These are phyloP conservation scores for Panaeolus cyanescens DNA, from an alignment of 768 basidiomycete species.

Conservation along the genomic window DNA sequence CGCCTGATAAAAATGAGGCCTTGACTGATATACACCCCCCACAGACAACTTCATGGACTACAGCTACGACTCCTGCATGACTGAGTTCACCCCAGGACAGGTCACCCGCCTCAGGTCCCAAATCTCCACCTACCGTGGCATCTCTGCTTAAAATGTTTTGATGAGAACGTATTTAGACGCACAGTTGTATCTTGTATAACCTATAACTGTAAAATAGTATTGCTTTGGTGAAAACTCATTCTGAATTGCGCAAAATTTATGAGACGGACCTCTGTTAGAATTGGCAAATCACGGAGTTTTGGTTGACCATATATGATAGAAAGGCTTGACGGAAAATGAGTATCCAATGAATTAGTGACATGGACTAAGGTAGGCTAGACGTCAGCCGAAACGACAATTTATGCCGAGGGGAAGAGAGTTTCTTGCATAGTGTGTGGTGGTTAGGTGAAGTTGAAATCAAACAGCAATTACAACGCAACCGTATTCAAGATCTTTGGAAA, in stretches of 20 bases:
- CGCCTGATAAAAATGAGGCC: not conserved
- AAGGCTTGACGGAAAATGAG: too few relatives aligned
- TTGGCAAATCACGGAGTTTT: too few relatives aligned
- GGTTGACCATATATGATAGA: too few relatives aligned
- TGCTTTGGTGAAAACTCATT: constrained; percentile 10
- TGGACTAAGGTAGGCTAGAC: too few relatives aligned
- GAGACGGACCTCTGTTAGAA: not conserved
- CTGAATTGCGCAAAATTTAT: not conserved
- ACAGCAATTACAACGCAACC: too few relatives aligned
- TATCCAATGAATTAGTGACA: too few relatives aligned
- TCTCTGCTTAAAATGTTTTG: not conserved
- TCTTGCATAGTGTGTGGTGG: too few relatives aligned
- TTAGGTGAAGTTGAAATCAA: too few relatives aligned
- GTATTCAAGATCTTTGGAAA: too few relatives aligned
- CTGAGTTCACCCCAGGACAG: constrained; percentile 37
- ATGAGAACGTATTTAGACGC: constrained; percentile 15
- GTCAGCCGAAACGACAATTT: too few relatives aligned
- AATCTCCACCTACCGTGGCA: constrained; percentile 44
- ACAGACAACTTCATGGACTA: constrained; percentile 42
- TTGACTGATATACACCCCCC: not conserved
- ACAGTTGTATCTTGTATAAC: not conserved
- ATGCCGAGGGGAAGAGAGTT: too few relatives aligned
- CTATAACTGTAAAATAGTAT: not conserved
- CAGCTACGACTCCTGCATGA: constrained; percentile 38
- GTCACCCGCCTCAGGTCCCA: constrained; percentile 40